A percentile compares a stretch with the other conserved stretches of the same genome.
Conservation (phyloP, 352 stramenopile species). For the Pythium phragmiticola region DNA sequence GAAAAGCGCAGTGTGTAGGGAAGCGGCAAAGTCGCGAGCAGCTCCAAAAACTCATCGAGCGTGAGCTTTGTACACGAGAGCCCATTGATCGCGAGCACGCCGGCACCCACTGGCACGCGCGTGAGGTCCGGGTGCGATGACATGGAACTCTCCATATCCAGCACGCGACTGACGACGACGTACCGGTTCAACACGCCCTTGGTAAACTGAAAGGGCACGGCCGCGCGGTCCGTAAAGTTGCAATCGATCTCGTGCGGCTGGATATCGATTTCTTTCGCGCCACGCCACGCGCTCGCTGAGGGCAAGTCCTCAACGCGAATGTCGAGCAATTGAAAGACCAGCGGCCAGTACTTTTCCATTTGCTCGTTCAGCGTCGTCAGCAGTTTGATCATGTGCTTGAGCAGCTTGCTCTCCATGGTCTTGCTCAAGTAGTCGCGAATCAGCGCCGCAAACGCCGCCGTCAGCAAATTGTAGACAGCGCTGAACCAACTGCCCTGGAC, state of each 20-base stretch:
- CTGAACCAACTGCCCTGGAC: conserved; percentile 88
- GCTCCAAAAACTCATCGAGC: conserved; percentile 53
- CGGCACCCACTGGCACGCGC: conserved; percentile 53
- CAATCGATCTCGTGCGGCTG: conserved; percentile 69
- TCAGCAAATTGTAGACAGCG: conserved; percentile 80
- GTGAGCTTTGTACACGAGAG: conserved; percentile 72
- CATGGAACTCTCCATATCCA: conserved; percentile 32
- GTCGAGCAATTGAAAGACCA: conserved; percentile 79
- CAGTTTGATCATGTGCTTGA: conserved; percentile 82
- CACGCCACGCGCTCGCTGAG: conserved; percentile 72
- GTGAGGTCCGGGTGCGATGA: conserved; percentile 31
- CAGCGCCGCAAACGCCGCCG: conserved; percentile 66
- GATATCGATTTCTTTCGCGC: conserved; percentile 70
- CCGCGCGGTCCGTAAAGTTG: conserved; percentile 42
- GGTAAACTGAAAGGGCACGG: conserved; percentile 64
- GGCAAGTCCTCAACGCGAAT: conserved; percentile 79
- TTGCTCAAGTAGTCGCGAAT: conserved; percentile 85
- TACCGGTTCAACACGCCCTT: conserved; percentile 74
- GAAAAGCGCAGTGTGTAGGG: conserved; percentile 73
- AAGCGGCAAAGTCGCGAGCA: conserved; percentile 52
- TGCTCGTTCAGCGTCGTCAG: conserved; percentile 80
- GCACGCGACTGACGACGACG: conserved; percentile 54
- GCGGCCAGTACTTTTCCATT: conserved; percentile 85
- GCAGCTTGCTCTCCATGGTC: conserved; percentile 80
- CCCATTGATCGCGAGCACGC: conserved; percentile 74